Base-by-base conservation (phyloP, 2,329 filamentous ascomycete species). In the Diaporthe batatas region DNA sequence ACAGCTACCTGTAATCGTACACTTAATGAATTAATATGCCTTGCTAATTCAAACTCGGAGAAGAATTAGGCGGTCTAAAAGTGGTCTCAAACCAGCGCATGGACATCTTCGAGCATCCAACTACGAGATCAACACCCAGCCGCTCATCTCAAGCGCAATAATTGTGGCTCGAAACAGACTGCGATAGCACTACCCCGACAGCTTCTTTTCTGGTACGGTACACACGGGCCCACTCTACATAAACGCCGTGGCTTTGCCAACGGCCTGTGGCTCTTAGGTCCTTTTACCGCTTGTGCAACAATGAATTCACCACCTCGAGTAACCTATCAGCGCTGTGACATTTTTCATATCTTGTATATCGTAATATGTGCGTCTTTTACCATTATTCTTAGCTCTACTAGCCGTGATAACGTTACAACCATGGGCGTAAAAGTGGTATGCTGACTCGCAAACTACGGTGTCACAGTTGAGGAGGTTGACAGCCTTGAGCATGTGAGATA, bases 11-110 rank as follows among this genome's bases (percentile, higher is more conserved):
- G 29, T 51, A 51, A 51, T 36, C 18, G 6, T 65, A 65, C 62
- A 65, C 21, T 39, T 65, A 65, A 65, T 65, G 21, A 36, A 65
- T 5, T 51, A 65, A 65, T 65, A 7, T 25, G 29, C 44, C 29
- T 51, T 25, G 29, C 1, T 36, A 3, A 34, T 25, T 16, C 6
- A 25, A 21, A n/a, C 32, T 36, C 5, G 2, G 14, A 29, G 21
- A 51, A 65, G 12, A 25, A 16, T 12, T 6, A 4, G 12, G 18
- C 3, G 12, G 6, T 2, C n/a, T 7, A 3, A 0, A 1, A 23
- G 10, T 6, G 42, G 23, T 32, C 16, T 12, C 2, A 51, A 11
- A 51, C 18, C 25, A 14, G 11, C 6, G 7, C 16, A 23, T 11
- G 47, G 8, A 6, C 55, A 23, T 39, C 21, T 3, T 23, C 5